Conservation (phyloP, 768 basidiomycete species). For the Hygrophorus russula region DNA sequence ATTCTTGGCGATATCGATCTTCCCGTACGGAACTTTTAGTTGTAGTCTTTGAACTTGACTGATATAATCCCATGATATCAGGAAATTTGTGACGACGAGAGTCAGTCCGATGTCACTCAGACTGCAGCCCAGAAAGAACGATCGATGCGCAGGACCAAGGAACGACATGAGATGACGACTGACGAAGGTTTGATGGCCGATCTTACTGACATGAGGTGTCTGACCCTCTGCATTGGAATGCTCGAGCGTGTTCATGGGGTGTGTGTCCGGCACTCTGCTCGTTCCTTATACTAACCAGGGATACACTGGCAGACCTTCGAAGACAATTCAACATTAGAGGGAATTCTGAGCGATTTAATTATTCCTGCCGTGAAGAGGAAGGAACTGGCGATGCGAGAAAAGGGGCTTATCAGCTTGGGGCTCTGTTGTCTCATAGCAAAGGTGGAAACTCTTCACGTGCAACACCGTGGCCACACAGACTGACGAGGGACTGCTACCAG, state of each 20-base stretch:
- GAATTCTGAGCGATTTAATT: conserved; percentile 68
- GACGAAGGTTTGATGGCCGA: conserved; percentile 52
- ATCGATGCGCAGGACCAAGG: conserved; percentile 17
- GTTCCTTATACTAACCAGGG: background rate
- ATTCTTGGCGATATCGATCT: conserved; percentile 14
- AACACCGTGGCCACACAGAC: background rate
- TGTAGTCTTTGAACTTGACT: too few relatives aligned
- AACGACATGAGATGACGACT: conserved; percentile 31
- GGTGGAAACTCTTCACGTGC: conserved; percentile 21
- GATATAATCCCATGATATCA: too few relatives aligned
- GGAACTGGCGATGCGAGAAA: conserved; percentile 50
- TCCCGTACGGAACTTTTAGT: too few relatives aligned
- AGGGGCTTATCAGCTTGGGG: conserved; percentile 59
- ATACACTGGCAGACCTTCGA: conserved; percentile 40
- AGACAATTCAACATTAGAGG: conserved; percentile 61
- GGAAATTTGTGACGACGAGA: background rate
- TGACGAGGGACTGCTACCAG: conserved; percentile 14
- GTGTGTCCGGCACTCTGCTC: conserved; percentile 15
- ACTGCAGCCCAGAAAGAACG: conserved; percentile 13
- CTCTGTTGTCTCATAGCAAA: conserved; percentile 68
- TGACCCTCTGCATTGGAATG: conserved; percentile 71
- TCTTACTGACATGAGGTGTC: conserved; percentile 60
- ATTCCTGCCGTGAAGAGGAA: conserved; percentile 78
- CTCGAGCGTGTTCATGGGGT: conserved; percentile 82
- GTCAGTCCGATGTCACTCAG: conserved; percentile 15